A percentile compares a stretch with the other conserved stretches of the same genome.
These are phyloP conservation scores for Chrysopogon serrulatus DNA, from an alignment of 176 grass and related monocot genomes.

Conservation along the genomic window DNA sequence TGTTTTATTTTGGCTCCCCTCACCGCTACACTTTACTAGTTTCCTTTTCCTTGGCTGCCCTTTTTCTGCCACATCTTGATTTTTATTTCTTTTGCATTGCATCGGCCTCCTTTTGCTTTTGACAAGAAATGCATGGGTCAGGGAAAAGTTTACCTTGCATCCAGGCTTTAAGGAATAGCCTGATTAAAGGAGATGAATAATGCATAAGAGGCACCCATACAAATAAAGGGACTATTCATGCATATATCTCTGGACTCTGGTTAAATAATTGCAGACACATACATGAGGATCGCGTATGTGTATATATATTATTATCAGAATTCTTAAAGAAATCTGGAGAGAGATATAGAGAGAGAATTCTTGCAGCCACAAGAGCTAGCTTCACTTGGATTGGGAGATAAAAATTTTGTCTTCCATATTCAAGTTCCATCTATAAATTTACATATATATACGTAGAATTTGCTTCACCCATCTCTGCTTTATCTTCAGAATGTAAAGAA, in stretches of 20 bases:
- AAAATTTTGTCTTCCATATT: no score
- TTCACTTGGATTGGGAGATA: no score
- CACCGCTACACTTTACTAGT: slow-evolving; percentile 26
- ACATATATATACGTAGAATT: no score
- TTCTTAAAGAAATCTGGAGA: no score
- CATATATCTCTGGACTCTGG: neutral
- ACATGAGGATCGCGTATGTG: neutral
- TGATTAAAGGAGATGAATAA: slow-evolving; percentile 21
- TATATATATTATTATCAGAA: neutral
- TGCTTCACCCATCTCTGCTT: no score
- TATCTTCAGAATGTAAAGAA: no score
- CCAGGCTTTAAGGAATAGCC: slow-evolving; percentile 42
- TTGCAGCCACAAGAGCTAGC: no score
- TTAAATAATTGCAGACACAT: neutral
- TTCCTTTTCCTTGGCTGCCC: slow-evolving; percentile 23
- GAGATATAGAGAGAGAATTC: no score
- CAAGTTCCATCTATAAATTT: no score
- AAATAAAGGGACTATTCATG: neutral
- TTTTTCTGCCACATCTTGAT: slow-evolving; percentile 7
- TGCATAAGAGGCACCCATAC: neutral
- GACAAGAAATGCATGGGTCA: slow-evolving; percentile 48
- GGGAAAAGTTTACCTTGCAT: slow-evolving; percentile 37
- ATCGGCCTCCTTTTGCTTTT: slow-evolving; percentile 46
- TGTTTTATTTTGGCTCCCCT: slow-evolving; percentile 50
- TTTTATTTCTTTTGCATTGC: neutral